Evolutionary conservation across 441 rosid genomes (phyloP), one percentile per base, ranked within the genome.

Genomic region (Populus trichocarpa): DNA sequence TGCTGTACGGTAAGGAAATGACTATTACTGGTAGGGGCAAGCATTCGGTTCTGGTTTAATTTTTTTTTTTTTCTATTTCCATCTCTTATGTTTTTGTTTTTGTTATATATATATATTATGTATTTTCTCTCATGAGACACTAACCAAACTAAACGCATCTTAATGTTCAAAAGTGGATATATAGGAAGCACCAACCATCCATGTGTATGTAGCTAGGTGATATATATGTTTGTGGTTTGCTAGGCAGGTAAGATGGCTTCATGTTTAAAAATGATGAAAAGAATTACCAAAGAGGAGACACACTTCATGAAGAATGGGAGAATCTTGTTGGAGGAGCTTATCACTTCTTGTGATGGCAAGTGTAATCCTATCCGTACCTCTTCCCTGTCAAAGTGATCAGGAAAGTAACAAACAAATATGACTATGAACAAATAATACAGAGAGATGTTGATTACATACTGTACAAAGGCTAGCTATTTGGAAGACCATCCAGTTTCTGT

Each of bases 371-470:
- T 85, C 4, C 83, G 83, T 66, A n/a, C 1, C 26, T 67, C 67
- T 88, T 79, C 82, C 75, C 89, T 32, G 38, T 79, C 18, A 73
- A 85, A 9, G 82, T 85, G 5, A 74, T 83, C 72, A 64, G 46
- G 8, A 70, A 61, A 77, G 86, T 88, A 7, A 85, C 87, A 4
- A 59, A 89, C 12, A 78, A 80, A 30, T 84, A 77, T 73, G 36
- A 80, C 74, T 25, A 6, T 63, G 23, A 69, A 76, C 73, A 32
- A 73, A 0, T 65, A 9, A 3, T 59, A 3, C 5, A 0, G 3
- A 16, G 8, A 0, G 70, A 22, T 3, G 6, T 1, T 1, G 0
- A 0, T n/a, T 76, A 33, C 53, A 38, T 0, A 50, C 30, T 74
- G 30, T 77, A 83, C 64, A 74, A 67, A 18, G 81, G 25, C 25